Evolutionary conservation across 257 asterid genomes (phyloP).

Genomic region (Craterostigma plantagineum): DNA sequence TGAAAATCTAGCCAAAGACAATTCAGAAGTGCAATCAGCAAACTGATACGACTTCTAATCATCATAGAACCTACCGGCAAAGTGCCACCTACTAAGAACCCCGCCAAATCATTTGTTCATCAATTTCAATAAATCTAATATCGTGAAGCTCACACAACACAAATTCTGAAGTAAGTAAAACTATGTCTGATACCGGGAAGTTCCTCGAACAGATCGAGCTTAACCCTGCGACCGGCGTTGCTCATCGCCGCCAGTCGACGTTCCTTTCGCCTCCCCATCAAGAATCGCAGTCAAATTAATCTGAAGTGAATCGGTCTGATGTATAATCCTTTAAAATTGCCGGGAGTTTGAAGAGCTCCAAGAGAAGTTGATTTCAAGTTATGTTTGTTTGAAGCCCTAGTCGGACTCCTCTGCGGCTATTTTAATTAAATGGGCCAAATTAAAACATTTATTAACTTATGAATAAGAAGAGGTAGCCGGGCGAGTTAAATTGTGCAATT

Average conservation of each 20-base stretch:
- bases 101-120: background rate
- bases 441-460: too few relatives aligned
- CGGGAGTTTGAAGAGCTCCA: too few relatives aligned
- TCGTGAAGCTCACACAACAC: background rate
- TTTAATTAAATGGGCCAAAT: too few relatives aligned
- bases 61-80: background rate
- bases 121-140: constrained; percentile 6
- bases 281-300: background rate
- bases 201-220: constrained; percentile 87
- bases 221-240: constrained; percentile 68
- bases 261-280: constrained; percentile 92
- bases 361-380: too few relatives aligned
- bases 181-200: constrained; percentile 51
- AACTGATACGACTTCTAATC: too few relatives aligned
- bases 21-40: too few relatives aligned
- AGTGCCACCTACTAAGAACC: background rate
- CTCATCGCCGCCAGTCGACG: constrained; percentile 62
- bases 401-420: too few relatives aligned
- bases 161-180: background rate
- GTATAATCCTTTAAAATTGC: background rate
- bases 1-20: too few relatives aligned
- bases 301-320: background rate
- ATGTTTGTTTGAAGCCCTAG: too few relatives aligned
- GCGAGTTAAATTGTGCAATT: too few relatives aligned
- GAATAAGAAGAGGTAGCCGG: too few relatives aligned